Percentiles rank a stretch among this genome's conserved stretches.
phyloP scores from a whole-genome alignment of 2,329 filamentous ascomycete species.

The Colletotrichum sidae region DNA sequence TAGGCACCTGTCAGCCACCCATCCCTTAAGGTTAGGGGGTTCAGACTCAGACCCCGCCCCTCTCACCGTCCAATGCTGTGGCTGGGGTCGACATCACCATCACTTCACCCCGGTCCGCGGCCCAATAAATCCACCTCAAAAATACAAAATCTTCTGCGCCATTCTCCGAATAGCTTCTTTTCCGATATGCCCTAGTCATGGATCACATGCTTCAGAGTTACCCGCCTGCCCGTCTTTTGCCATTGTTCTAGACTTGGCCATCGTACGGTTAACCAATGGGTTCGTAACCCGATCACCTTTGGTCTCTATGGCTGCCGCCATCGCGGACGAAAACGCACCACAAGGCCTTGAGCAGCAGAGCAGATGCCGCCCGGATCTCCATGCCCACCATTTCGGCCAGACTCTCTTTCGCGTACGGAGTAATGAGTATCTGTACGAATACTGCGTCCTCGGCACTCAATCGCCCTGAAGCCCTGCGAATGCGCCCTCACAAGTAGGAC shows the following conservation, averaged over 20 bases:
- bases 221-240: background rate
- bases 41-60: slow-evolving; percentile 7
- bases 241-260: background rate
- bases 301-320: background rate
- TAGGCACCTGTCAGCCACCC: no score
- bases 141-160: slow-evolving; percentile 7
- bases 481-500: no score
- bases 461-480: no score
- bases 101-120: no score
- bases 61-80: slow-evolving; percentile 13
- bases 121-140: background rate
- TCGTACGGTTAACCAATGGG: background rate
- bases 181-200: background rate
- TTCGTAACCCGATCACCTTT: background rate
- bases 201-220: no score
- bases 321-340: no score
- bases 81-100: slow-evolving; percentile 13
- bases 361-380: background rate
- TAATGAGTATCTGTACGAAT: no score
- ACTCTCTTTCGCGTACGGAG: background rate
- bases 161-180: slow-evolving; percentile 20
- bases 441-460: no score
- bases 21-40: no score
- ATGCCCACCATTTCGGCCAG: background rate
- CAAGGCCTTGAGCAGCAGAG: background rate